Base-by-base conservation (phyloP, 805 yeast genomes). In the Saitoella complicata region DNA sequence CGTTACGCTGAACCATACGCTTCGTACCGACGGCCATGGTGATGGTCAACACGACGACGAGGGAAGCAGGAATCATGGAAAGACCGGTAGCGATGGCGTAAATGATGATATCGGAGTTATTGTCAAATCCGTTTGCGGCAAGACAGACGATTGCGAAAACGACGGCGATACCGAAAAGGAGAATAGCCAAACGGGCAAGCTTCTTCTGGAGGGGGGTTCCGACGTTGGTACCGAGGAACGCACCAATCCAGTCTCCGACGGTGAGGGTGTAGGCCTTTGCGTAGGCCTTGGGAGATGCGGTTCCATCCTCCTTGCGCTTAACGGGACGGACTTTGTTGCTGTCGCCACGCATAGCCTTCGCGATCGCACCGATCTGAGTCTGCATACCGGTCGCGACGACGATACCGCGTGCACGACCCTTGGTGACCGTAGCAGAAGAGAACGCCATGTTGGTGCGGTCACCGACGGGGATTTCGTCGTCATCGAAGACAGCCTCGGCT, bases 11-110 rank as follows among this genome's bases (percentile, higher is more conserved):
- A n/a, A 75, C 77, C 77, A 84, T 75, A 37, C 72, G 76, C 54
- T 75, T 75, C 51, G 94, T 76, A 49, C 93, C 80, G 53, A 78
- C 78, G 1, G 88, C 85, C 87, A 81, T 80, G 1, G 88, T 80
- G 50, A 81, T 80, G n/a, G 91, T 80, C 48, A 80, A 68, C 29
- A 80, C 91, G 21, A 80, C 91, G 49, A 80, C 78, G 53, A 80
- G 67, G 0, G 87, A 77, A 2, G 86, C 80, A 2, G 91, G 91
- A 51, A 80, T 80, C 85, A 81, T 81, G 5, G 87, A 75, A 41
- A 80, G 64, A 55, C 81, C 82, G 41, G 81, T 87, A 64, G 93
- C 84, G 55, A 85, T 78, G 30, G 95, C 94, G 57, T 84, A 84
- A 41, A 84, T 76, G 9, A 93, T 94, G 35, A 84, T 91, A 53